These are phyloP conservation scores for Pseudonectria foliicola DNA, from an alignment of 2,329 filamentous ascomycete genomes.

Conservation along the genomic window DNA sequence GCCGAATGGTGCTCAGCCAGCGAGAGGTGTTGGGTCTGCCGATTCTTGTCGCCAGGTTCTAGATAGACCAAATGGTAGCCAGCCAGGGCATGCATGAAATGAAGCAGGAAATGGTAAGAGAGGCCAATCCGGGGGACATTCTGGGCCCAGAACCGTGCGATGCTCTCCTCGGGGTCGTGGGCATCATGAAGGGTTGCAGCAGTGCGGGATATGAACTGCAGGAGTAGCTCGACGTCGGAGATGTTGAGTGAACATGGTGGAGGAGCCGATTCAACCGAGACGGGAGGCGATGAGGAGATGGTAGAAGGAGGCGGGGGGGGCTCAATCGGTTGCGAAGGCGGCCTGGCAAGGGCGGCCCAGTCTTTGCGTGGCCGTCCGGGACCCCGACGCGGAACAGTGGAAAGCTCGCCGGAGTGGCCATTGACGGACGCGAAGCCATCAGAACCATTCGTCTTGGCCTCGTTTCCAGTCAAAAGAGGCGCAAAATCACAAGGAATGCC, in stretches of 20 bases:
- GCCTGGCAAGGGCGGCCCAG: slow-evolving; percentile 20
- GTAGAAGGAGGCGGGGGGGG: slow-evolving; percentile 15
- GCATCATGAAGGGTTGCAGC: slow-evolving; percentile 16
- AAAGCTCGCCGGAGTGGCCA: slow-evolving; percentile 10
- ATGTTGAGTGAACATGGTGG: slow-evolving; percentile 18
- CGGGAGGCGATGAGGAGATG: slow-evolving; percentile 14
- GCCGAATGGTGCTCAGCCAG: slow-evolving; percentile 20
- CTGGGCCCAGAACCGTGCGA: slow-evolving; percentile 20
- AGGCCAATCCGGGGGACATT: slow-evolving; percentile 24
- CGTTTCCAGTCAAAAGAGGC: slow-evolving; percentile 11
- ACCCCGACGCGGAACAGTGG: slow-evolving; percentile 17
- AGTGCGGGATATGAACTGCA: slow-evolving; percentile 21
- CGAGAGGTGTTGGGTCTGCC: slow-evolving; percentile 10
- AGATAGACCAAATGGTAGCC: slow-evolving; percentile 20
- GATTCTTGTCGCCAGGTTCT: slow-evolving; percentile 13
- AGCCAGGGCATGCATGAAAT: slow-evolving; percentile 21
- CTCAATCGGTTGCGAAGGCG: slow-evolving; percentile 3
- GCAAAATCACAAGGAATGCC: slow-evolving; percentile 23
- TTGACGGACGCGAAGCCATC: neutral
- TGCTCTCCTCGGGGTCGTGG: slow-evolving; percentile 10
- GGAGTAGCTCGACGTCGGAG: slow-evolving; percentile 23
- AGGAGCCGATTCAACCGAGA: slow-evolving; percentile 12
- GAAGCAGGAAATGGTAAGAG: slow-evolving; percentile 22
- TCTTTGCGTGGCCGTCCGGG: slow-evolving; percentile 25
- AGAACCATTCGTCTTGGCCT: slow-evolving; percentile 4